Conservation (phyloP, 139 green algal genomes). For the Astrephomene gubernaculifera region DNA sequence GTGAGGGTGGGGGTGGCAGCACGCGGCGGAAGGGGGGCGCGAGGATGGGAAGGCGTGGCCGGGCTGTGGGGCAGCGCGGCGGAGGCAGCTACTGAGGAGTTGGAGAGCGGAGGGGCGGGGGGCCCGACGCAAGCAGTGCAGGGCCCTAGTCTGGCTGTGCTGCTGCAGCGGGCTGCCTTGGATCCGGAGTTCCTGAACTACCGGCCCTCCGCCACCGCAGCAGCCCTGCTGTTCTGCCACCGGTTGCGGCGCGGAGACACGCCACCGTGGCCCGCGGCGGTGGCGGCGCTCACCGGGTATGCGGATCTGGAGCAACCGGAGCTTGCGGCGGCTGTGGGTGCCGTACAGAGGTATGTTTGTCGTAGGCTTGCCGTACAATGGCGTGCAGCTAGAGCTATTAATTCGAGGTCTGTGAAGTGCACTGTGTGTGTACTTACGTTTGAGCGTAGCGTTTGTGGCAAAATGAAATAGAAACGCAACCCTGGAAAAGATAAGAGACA, state of each 20-base stretch:
- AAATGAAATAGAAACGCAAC: too few species aligned
- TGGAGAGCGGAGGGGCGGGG: too few species aligned
- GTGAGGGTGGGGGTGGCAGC: background rate
- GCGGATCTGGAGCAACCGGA: constrained; percentile 73
- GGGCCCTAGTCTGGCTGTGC: too few species aligned
- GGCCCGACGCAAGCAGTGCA: too few species aligned
- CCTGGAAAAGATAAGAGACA: too few species aligned
- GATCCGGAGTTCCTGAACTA: constrained; percentile 68
- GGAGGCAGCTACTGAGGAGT: too few species aligned
- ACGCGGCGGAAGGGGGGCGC: too few species aligned
- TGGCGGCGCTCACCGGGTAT: constrained; percentile 66
- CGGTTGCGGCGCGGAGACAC: constrained; percentile 53
- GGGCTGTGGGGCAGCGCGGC: too few species aligned
- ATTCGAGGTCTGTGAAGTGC: background rate
- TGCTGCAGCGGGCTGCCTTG: too few species aligned
- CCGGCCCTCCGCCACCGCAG: constrained; percentile 56
- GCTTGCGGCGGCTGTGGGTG: constrained; percentile 81
- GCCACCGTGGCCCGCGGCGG: constrained; percentile 61
- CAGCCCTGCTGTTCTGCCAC: constrained; percentile 62
- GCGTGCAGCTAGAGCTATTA: background rate
- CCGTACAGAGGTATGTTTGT: constrained; percentile 64
- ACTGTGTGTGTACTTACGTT: background rate
- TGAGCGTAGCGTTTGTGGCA: background rate
- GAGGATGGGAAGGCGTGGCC: too few species aligned
- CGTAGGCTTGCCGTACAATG: background rate